phyloP scores from a whole-genome alignment of 2,329 filamentous ascomycete genomes.

The Xylariaceae sp. region DNA sequence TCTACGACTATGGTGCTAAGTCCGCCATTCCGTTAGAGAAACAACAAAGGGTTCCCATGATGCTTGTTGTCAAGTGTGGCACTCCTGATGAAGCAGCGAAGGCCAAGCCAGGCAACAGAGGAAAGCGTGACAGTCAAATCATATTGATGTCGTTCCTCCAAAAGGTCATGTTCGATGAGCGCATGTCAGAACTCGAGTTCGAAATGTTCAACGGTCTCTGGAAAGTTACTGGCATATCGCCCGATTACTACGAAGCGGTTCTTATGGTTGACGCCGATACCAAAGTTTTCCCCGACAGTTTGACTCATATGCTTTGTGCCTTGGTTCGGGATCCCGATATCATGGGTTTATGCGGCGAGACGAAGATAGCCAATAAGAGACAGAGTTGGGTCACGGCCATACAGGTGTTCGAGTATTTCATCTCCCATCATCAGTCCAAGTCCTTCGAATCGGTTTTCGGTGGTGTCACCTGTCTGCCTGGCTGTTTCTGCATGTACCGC shows the following conservation, averaged over 20 bases:
- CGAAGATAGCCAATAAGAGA: constrained; percentile 98
- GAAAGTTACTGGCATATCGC: constrained; percentile 98
- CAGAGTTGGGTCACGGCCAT: constrained; percentile 96
- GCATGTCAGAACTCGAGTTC: constrained; percentile 98
- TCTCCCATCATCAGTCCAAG: constrained; percentile 96
- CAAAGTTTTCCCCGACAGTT: constrained; percentile 96
- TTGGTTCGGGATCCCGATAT: constrained; percentile 99
- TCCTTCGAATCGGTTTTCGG: constrained; percentile 98
- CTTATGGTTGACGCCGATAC: constrained; percentile 99
- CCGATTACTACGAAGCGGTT: constrained; percentile 96
- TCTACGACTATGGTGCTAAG: constrained; percentile 91
- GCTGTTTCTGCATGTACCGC: constrained; percentile 99
- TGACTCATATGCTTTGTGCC: constrained; percentile 98
- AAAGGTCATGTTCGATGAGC: constrained; percentile 99
- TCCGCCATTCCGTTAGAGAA: constrained; percentile 82
- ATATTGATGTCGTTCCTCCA: constrained; percentile 99
- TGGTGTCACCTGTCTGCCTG: constrained; percentile 97
- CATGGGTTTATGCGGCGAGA: constrained; percentile 98
- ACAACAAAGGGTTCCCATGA: constrained; percentile 97
- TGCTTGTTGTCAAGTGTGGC: constrained; percentile 93
- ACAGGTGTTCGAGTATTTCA: constrained; percentile 99
- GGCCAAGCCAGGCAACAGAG: constrained; percentile 93
- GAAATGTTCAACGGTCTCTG: constrained; percentile 99
- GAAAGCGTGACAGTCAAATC: constrained; percentile 98
- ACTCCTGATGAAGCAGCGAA: constrained; percentile 83